Conservation (phyloP, 768 basidiomycete genomes). For the Daedaleopsis sinensis region DNA sequence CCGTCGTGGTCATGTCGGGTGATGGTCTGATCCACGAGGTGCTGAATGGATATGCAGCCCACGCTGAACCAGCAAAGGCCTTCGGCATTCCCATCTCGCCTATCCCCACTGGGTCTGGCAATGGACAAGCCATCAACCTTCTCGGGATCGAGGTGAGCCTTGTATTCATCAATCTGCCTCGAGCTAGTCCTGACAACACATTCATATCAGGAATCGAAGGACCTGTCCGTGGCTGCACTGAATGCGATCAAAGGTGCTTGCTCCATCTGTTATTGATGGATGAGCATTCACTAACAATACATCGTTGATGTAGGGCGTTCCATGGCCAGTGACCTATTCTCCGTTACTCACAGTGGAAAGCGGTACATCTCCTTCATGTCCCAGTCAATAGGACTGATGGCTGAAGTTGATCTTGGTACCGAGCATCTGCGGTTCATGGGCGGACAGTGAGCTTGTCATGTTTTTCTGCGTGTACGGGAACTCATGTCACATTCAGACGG, state of each 20-base stretch:
- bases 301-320: conserved; percentile 52
- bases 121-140: conserved; percentile 74
- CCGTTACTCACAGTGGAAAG: conserved; percentile 68
- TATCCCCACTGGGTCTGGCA: conserved; percentile 83
- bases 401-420: conserved; percentile 83
- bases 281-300: background rate
- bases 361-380: conserved; percentile 79
- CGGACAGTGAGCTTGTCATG: conserved; percentile 30
- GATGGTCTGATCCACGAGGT: conserved; percentile 87
- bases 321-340: conserved; percentile 78
- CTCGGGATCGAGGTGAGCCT: conserved; percentile 61
- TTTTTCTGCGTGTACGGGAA: too few species aligned
- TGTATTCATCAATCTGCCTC: background rate
- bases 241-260: conserved; percentile 77
- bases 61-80: conserved; percentile 59
- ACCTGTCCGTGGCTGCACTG: conserved; percentile 71
- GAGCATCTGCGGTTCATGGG: conserved; percentile 90
- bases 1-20: conserved; percentile 75
- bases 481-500: conserved; percentile 39
- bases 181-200: background rate
- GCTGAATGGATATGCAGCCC: conserved; percentile 78
- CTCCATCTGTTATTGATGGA: background rate
- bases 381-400: conserved; percentile 82
- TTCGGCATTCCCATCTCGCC: conserved; percentile 73
- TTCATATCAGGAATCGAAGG: conserved; percentile 58